These are phyloP conservation scores for Solanum tacnaense DNA, from an alignment of 257 asterid species.

Conservation along the genomic window DNA sequence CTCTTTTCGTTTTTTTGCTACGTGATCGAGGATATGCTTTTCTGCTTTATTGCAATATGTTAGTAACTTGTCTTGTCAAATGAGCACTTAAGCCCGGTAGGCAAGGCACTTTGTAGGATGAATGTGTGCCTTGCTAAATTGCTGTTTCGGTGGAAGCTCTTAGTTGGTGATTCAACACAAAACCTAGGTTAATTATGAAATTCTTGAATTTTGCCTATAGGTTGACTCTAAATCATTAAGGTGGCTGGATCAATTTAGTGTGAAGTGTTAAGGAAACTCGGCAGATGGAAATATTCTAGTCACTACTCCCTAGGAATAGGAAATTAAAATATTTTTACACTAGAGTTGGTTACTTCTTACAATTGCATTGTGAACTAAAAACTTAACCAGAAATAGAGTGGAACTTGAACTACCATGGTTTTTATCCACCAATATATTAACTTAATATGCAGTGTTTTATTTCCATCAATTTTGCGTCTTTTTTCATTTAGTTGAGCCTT, in stretches of 20 bases:
- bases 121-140: not conserved
- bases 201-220: not conserved
- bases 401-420: not conserved
- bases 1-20: not conserved
- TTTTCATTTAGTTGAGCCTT: not conserved
- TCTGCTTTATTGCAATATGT: not conserved
- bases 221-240: not conserved
- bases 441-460: not conserved
- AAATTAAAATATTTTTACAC: not conserved
- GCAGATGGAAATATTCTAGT: not conserved
- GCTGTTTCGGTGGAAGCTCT: not conserved
- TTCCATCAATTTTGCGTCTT: not conserved
- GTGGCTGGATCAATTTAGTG: too few species aligned
- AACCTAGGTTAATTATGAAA: not conserved
- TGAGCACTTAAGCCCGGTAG: not conserved
- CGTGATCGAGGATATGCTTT: not conserved
- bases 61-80: not conserved
- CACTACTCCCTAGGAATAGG: not conserved
- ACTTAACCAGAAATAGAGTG: not conserved
- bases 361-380: not conserved
- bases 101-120: not conserved
- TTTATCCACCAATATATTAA: not conserved
- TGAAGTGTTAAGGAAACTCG: not conserved
- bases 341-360: not conserved
- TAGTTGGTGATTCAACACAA: not conserved